phyloP scores from a whole-genome alignment of 2,329 filamentous ascomycete species.

The Sarocladium strictum region DNA sequence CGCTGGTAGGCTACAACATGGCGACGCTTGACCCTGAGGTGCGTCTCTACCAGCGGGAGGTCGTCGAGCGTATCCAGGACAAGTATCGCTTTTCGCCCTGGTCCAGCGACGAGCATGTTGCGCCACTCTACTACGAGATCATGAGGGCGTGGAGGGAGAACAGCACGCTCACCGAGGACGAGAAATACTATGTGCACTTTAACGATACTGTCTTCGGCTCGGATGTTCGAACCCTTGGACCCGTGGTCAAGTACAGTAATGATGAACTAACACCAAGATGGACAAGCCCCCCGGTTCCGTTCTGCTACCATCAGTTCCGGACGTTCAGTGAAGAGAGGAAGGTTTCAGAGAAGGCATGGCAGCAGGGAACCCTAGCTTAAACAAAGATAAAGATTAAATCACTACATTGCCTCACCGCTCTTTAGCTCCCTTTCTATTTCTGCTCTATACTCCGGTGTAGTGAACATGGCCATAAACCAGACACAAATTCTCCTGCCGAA shows the following conservation, averaged over 20 bases:
- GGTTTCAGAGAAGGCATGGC: too few relatives aligned
- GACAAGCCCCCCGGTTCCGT: background rate
- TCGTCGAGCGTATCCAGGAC: constrained; percentile 10
- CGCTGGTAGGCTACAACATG: constrained; percentile 22
- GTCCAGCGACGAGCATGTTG: background rate
- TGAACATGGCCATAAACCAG: too few relatives aligned
- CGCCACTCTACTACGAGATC: background rate
- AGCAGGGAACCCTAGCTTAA: too few relatives aligned
- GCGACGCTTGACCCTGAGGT: constrained; percentile 22
- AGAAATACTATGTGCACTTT: constrained; percentile 3
- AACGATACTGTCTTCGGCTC: background rate
- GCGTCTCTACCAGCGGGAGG: constrained; percentile 22
- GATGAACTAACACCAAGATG: background rate
- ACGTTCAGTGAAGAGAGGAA: background rate
- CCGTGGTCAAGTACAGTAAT: background rate
- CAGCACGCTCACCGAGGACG: background rate
- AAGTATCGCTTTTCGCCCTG: constrained; percentile 6
- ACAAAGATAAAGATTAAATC: too few relatives aligned
- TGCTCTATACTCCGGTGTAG: too few relatives aligned
- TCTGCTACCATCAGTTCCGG: background rate
- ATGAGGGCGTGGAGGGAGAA: constrained; percentile 15
- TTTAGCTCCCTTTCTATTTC: too few relatives aligned
- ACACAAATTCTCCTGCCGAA: too few relatives aligned
- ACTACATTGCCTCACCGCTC: too few relatives aligned
- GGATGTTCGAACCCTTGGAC: background rate